Percentiles rank a stretch among this genome's conserved stretches.
phyloP scores from a whole-genome alignment of 2,329 filamentous ascomycete genomes.

The Sclerotinia nivalis region DNA sequence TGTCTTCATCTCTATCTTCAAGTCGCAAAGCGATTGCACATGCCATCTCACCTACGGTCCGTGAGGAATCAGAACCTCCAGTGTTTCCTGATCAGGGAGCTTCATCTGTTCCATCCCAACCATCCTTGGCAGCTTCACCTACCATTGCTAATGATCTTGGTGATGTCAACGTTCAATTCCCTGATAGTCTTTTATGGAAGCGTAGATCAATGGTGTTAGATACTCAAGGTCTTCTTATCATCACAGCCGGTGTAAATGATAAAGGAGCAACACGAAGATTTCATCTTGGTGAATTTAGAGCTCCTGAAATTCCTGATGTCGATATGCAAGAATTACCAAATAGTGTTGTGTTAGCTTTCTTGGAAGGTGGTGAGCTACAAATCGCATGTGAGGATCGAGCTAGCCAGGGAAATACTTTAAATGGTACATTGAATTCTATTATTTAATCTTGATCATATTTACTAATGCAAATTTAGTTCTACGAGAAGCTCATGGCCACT shows the following conservation, averaged over 20 bases:
- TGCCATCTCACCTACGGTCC: slow-evolving; percentile 41
- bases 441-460: neutral
- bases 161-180: slow-evolving; percentile 95
- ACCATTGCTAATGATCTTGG: slow-evolving; percentile 48
- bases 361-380: slow-evolving; percentile 64
- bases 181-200: slow-evolving; percentile 95
- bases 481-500: slow-evolving; percentile 37
- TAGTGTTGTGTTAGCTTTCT: slow-evolving; percentile 66
- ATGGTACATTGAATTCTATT: slow-evolving; percentile 38
- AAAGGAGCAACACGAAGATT: slow-evolving; percentile 70
- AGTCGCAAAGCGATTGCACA: slow-evolving; percentile 44
- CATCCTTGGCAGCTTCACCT: slow-evolving; percentile 42
- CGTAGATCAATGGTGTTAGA: slow-evolving; percentile 86
- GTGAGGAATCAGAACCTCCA: slow-evolving; percentile 43
- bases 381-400: slow-evolving; percentile 63
- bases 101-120: slow-evolving; percentile 30
- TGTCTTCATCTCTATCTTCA: slow-evolving; percentile 58
- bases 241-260: slow-evolving; percentile 52
- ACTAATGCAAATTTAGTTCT: slow-evolving; percentile 33
- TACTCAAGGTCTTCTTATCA: slow-evolving; percentile 76
- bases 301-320: slow-evolving; percentile 80
- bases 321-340: slow-evolving; percentile 92
- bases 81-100: slow-evolving; percentile 6
- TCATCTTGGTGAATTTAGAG: slow-evolving; percentile 80
- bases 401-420: slow-evolving; percentile 56